phyloP scores from a whole-genome alignment of 345 rosid species.

The Passiflora organensis region DNA sequence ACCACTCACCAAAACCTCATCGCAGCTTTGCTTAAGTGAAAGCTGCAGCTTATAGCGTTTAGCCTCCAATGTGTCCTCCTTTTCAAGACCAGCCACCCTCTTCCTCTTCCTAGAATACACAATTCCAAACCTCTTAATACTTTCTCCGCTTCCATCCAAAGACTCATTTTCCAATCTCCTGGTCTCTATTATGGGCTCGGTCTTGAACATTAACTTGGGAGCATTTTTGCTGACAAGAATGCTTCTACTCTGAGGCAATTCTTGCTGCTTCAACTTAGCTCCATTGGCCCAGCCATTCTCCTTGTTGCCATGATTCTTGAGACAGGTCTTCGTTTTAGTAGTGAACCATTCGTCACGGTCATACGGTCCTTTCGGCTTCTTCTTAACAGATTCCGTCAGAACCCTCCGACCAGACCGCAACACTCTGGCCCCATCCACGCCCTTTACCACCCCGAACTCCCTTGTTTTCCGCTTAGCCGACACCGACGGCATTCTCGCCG shows the following conservation, averaged over 20 bases:
- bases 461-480: constrained; percentile 71
- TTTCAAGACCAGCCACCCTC: constrained; percentile 28
- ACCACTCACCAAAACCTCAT: background rate
- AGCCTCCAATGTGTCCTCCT: constrained; percentile 14
- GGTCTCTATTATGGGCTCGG: background rate
- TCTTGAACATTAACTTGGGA: too few species aligned
- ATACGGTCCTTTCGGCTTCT: constrained; percentile 39
- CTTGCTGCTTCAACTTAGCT: constrained; percentile 19
- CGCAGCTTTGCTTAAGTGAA: constrained; percentile 46
- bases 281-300: constrained; percentile 35
- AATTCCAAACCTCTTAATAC: constrained; percentile 51
- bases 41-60: constrained; percentile 44
- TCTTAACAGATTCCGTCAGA: constrained; percentile 49
- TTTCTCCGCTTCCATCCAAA: constrained; percentile 10
- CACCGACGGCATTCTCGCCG: constrained; percentile 74
- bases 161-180: constrained; percentile 22
- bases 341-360: constrained; percentile 48
- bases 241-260: too few species aligned
- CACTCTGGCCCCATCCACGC: constrained; percentile 69
- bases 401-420: constrained; percentile 83
- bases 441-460: constrained; percentile 75
- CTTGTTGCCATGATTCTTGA: constrained; percentile 20
- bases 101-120: constrained; percentile 75
- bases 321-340: constrained; percentile 19
- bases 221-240: too few species aligned